Evolutionary conservation across 2,329 filamentous ascomycete genomes (phyloP).

Genomic region (Colletotrichum tanaceti): DNA sequence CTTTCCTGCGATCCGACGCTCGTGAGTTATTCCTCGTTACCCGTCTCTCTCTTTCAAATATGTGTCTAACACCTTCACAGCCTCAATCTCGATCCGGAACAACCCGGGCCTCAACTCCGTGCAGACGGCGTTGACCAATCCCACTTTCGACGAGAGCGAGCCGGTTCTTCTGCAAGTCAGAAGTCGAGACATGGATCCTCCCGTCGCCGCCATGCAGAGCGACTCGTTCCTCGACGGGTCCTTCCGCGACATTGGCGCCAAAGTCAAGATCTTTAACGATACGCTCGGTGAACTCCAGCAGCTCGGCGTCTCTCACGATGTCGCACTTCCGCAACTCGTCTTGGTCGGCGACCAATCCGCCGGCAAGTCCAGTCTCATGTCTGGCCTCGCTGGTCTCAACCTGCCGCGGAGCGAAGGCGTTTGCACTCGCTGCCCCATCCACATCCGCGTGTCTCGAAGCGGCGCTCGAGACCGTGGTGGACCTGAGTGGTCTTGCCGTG

Average conservation of each 20-base stretch:
- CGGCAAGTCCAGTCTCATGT: slow-evolving; percentile 79
- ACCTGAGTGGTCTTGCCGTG: slow-evolving; percentile 72
- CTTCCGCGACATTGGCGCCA: slow-evolving; percentile 67
- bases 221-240: slow-evolving; percentile 56
- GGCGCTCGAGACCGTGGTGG: slow-evolving; percentile 43
- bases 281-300: slow-evolving; percentile 75
- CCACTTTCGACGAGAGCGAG: slow-evolving; percentile 46
- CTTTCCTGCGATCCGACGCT: slow-evolving; percentile 51
- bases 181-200: slow-evolving; percentile 43
- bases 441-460: slow-evolving; percentile 75
- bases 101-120: slow-evolving; percentile 10
- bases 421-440: slow-evolving; percentile 84
- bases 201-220: slow-evolving; percentile 45
- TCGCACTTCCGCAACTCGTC: slow-evolving; percentile 81
- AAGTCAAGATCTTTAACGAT: slow-evolving; percentile 73
- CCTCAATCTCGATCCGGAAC: slow-evolving; percentile 48
- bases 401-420: slow-evolving; percentile 77
- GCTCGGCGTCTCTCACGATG: slow-evolving; percentile 77
- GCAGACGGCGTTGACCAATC: slow-evolving; percentile 31
- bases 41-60: background rate
- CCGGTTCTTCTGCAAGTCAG: slow-evolving; percentile 54
- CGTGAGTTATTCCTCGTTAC: slow-evolving; percentile 47
- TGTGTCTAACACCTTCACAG: slow-evolving; percentile 42
- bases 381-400: slow-evolving; percentile 75
- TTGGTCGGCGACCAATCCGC: slow-evolving; percentile 87